These are phyloP conservation scores for Microcyclosporella mali DNA, from an alignment of 2,329 filamentous ascomycete genomes.

Conservation along the genomic window DNA sequence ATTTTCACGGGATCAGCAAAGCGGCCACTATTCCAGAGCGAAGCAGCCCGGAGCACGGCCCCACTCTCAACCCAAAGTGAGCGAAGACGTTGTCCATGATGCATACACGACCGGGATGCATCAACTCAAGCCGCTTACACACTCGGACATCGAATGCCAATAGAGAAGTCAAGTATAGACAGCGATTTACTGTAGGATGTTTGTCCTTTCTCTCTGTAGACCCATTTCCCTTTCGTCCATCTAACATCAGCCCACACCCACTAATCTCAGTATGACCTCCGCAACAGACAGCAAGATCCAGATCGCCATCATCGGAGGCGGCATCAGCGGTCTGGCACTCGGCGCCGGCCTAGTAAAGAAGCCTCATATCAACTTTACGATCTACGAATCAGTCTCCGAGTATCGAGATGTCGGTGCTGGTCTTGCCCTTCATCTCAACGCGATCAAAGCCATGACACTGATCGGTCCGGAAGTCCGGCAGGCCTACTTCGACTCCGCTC, in stretches of 20 bases:
- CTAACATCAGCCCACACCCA: too few relatives aligned
- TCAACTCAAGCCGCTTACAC: too few relatives aligned
- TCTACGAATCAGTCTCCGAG: slow-evolving; percentile 46
- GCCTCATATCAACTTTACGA: slow-evolving; percentile 39
- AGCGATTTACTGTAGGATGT: too few relatives aligned
- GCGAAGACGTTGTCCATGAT: too few relatives aligned
- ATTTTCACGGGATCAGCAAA: slow-evolving; percentile 2
- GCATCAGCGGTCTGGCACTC: slow-evolving; percentile 46
- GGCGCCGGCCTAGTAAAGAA: slow-evolving; percentile 43
- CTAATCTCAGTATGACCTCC: too few relatives aligned
- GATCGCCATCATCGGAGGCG: slow-evolving; percentile 46
- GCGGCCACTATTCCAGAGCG: slow-evolving; percentile 1
- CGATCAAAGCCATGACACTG: slow-evolving; percentile 44
- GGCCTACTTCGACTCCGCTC: slow-evolving; percentile 44
- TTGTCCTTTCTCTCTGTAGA: too few relatives aligned
- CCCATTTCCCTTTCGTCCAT: too few relatives aligned
- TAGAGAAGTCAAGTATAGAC: too few relatives aligned
- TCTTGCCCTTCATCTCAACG: slow-evolving; percentile 49
- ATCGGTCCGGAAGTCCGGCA: slow-evolving; percentile 35
- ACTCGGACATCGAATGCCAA: too few relatives aligned
- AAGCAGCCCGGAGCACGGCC: too few relatives aligned
- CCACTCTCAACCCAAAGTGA: slow-evolving; percentile 4
- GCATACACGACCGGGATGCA: too few relatives aligned
- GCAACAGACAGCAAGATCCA: slow-evolving; percentile 25
- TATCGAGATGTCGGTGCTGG: slow-evolving; percentile 46